Percentiles rank a stretch among this genome's conserved stretches.
These are phyloP conservation scores for Boletus sensibilis DNA, from an alignment of 768 basidiomycete genomes.

Conservation along the genomic window DNA sequence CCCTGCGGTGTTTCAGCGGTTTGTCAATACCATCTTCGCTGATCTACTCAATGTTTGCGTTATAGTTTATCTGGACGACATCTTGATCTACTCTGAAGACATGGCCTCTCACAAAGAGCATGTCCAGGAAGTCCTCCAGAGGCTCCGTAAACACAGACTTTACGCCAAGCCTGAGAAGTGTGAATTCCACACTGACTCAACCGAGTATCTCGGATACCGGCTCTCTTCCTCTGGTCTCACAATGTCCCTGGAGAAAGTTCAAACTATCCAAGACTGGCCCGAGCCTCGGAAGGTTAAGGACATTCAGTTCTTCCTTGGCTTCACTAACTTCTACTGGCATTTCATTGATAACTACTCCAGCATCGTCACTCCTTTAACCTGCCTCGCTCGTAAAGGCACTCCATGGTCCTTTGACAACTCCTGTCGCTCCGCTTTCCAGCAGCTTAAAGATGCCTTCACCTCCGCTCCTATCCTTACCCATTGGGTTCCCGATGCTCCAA, in stretches of 20 bases:
- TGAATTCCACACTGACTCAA: too few species aligned
- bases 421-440: too few species aligned
- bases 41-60: constrained; percentile 30
- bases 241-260: not conserved
- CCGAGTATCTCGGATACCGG: too few species aligned
- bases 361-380: not conserved
- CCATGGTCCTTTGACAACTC: not conserved
- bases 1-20: too few species aligned
- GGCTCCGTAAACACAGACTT: not conserved
- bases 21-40: constrained; percentile 20
- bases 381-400: not conserved
- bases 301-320: too few species aligned
- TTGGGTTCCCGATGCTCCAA: too few species aligned
- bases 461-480: not conserved
- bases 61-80: too few species aligned
- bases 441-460: not conserved
- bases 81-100: constrained; percentile 39
- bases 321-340: not conserved
- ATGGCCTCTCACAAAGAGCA: not conserved
- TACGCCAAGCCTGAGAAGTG: not conserved
- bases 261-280: too few species aligned
- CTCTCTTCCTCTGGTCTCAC: too few species aligned
- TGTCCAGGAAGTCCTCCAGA: not conserved
- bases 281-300: too few species aligned
- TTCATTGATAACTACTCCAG: not conserved